Evolutionary conservation across 495 filamentous ascomycete genomes (phyloP), one percentile per base, ranked within the genome.

Genomic region (Penicillium samsonianum): DNA sequence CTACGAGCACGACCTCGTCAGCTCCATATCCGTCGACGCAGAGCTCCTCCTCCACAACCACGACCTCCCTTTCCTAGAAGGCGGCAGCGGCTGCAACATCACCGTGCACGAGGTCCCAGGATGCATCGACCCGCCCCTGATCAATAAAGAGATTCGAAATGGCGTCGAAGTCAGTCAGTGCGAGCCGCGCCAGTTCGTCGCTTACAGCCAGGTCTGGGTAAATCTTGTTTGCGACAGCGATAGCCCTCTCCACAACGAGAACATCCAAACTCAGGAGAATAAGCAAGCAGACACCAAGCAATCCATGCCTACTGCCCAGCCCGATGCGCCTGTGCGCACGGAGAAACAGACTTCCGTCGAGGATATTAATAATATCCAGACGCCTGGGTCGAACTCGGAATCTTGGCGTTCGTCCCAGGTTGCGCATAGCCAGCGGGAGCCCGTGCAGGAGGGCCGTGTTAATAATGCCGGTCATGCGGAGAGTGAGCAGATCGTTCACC

Each of bases 91-190:
- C 26, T 78, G 75, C 62, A 70, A 67, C 10, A 65, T 77, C 48
- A 68, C 71, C 30, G 50, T 78, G 4, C 73, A 74, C 53, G 73
- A 78, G 46, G 61, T 67, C 0, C 68, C 73, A 1, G 73, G 62
- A 7, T 78, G 75, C 51, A 57, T 68, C 17, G 70, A 72, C 25
- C 53, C 55, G 9, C 68, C 75, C 0, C 61, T 78, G 0, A 60
- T 78, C 40, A 62, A 28, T 16, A 43, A 58, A 23, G 56, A 58
- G 14, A 47, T 76, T 7, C 58, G 51, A 35, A 46, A 68, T 20
- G 61, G 68, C 5, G 62, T 64, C 5, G 65, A 52, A 41, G 52
- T 69, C 8, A 73, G 70, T 56, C 42, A 59, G n/a, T 77, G 74
- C 41, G 45, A 53, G 43, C 9, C 50, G 37, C 57, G 71, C 22